Evolutionary conservation across 495 filamentous ascomycete species (phyloP), one percentile per base, ranked within the genome.

Genomic region (Ramalina intermedia): DNA sequence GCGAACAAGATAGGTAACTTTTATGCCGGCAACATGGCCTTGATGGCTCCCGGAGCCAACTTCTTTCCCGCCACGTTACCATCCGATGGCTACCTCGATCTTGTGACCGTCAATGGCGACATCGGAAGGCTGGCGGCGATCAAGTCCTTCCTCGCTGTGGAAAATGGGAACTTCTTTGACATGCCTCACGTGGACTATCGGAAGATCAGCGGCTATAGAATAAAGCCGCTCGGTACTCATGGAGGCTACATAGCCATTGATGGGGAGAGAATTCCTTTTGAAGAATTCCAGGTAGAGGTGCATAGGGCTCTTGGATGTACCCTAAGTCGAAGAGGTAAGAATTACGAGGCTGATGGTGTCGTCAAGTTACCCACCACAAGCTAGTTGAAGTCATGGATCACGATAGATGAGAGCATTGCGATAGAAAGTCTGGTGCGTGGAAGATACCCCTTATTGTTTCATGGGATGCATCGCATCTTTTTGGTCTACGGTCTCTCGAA

Each of bases 161-260:
- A 86, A 37, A 50, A 69, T 2, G 81, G 81, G 8, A 71, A 68
- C 1, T 82, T 94, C 57, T 94, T 94, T 54, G 82, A 88, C 54
- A 76, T 79, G 58, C 75, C 78, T 0, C 74, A 86, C 18, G 84
- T 96, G 12, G 69, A 72, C 12, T 87, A 94, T 57, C 73, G 79
- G 47, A 98, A 98, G 61, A 72, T 94, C 3, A 67, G 69, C 27
- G 90, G 79, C 0, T 98, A 87, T 60, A 75, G 91, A 33, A 78
- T 98, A 52, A 76, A 82, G 1, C 91, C 91, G 0, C 81, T 79
- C 18, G 66, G 74, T 43, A 68, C 50, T 13, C 71, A 68, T 42
- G 69, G 74, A 41, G 87, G 91, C 4, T 91, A 86, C 64, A 89
- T 98, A 63, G 90, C 87, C 59, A 86, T 98, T 56, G 91, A 98